Base-by-base conservation (phyloP, 176 grass and related monocot species). In the Juncus inflexus region DNA sequence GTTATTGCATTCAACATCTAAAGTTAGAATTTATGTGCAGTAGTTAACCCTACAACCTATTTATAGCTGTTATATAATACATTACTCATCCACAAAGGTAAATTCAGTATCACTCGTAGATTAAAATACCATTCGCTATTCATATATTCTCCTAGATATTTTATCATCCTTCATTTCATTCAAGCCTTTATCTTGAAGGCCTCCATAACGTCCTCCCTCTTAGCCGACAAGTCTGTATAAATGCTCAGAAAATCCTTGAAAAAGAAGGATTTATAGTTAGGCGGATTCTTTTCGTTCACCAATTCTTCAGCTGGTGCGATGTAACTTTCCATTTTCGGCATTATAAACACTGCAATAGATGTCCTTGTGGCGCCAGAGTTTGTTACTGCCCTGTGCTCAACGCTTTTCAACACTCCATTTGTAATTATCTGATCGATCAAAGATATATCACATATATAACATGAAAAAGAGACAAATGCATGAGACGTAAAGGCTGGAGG, bases 351-450 rank as follows among this genome's bases (percentile, higher is more conserved):
- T 35, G 76, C 79, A 8, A 90, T 51, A 16, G 79, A 83, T 4
- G 50, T 86, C 3, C 76, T 63, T 28, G 79, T 3, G 9, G 6
- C 0, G 12, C 54, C 49, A 3, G 69, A 57, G 68, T 86, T 83
- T 9, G 76, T 65, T 15, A 63, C 49, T 16, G 83, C 79, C 0
- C 76, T 71, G 77, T 86, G 87, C 73, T 90, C 83, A 5, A 83
- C 40, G 55, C 87, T 86, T 75, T 76, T 90, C 2, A 86, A 66
- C 59, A 90, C 1, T 43, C 83, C 87, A 7, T 90, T 90, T n/a
- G 76, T 82, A 3, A 75, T 77, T 40, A 87, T 87, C 84, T 74
- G 67, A 60, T 55, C 3, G 12, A 45, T 10, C 36, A 13, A 75
- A 36, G 37, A 60, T 11, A 8, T 61, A 11, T 28, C 19, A 28